Conservation (phyloP, 1,139 yeast species). For the Wickerhamomyces sp. region DNA sequence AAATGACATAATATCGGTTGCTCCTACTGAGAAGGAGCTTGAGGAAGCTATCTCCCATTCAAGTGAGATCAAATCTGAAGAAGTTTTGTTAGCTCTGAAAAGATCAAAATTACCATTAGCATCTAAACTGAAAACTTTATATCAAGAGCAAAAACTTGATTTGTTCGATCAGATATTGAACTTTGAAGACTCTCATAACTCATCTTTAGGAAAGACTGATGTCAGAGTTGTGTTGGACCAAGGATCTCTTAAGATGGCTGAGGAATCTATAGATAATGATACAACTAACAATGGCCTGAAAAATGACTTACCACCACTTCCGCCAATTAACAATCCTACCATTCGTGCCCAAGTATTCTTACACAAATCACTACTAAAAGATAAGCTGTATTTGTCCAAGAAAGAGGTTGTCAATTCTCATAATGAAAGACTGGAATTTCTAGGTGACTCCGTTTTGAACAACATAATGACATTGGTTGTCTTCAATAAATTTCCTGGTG, state of each 20-base stretch:
- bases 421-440: slow-evolving; percentile 87
- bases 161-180: slow-evolving; percentile 40
- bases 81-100: slow-evolving; percentile 40
- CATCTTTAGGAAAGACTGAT: slow-evolving; percentile 7
- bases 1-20: slow-evolving; percentile 43
- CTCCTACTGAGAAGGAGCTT: slow-evolving; percentile 47
- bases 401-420: slow-evolving; percentile 58
- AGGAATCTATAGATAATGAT: slow-evolving; percentile 2
- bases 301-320: slow-evolving; percentile 53
- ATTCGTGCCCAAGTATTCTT: slow-evolving; percentile 71
- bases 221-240: slow-evolving; percentile 8
- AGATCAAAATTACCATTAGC: slow-evolving; percentile 58
- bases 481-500: slow-evolving; percentile 60
- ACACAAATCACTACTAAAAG: slow-evolving; percentile 70
- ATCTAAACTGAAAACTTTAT: slow-evolving; percentile 49
- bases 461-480: slow-evolving; percentile 65
- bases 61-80: slow-evolving; percentile 27
- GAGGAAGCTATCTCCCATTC: slow-evolving; percentile 36
- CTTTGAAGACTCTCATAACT: slow-evolving; percentile 22
- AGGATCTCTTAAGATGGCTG: too few relatives aligned
- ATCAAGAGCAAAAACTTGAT: slow-evolving; percentile 41
- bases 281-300: slow-evolving; percentile 2
- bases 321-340: slow-evolving; percentile 54
- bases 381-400: slow-evolving; percentile 50
- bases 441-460: slow-evolving; percentile 88